These are phyloP conservation scores for Thelonectria blattea DNA, from an alignment of 2,329 filamentous ascomycete genomes.

Conservation along the genomic window DNA sequence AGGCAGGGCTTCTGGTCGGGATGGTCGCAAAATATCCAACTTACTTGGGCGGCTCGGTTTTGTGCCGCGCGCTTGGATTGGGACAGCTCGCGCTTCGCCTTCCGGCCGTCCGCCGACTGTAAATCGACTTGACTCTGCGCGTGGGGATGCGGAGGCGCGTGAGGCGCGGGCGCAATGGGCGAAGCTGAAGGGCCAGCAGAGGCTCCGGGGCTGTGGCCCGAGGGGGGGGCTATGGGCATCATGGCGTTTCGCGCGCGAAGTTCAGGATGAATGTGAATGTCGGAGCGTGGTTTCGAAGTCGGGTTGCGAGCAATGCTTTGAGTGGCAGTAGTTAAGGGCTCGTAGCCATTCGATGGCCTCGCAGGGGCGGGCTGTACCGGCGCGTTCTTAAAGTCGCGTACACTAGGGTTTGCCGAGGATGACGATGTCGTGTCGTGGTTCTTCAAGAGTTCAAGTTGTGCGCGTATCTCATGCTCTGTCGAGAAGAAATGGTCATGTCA, in stretches of 20 bases:
- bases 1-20: background rate
- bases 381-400: slow-evolving; percentile 41
- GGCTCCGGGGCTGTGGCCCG: slow-evolving; percentile 41
- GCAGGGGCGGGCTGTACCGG: slow-evolving; percentile 40
- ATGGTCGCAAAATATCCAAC: slow-evolving; percentile 37
- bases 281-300: slow-evolving; percentile 46
- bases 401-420: slow-evolving; percentile 37
- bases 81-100: slow-evolving; percentile 89
- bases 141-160: slow-evolving; percentile 28
- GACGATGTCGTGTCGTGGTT: slow-evolving; percentile 46
- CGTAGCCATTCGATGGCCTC: slow-evolving; percentile 54
- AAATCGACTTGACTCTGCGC: slow-evolving; percentile 36
- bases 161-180: slow-evolving; percentile 40
- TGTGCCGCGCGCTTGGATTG: slow-evolving; percentile 96
- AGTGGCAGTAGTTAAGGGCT: slow-evolving; percentile 44
- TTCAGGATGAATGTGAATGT: slow-evolving; percentile 57
- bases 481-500: slow-evolving; percentile 33
- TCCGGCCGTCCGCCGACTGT: slow-evolving; percentile 62
- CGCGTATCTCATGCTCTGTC: slow-evolving; percentile 51
- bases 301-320: slow-evolving; percentile 45
- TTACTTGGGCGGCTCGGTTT: slow-evolving; percentile 94
- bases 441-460: slow-evolving; percentile 52
- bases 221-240: slow-evolving; percentile 47
- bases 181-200: slow-evolving; percentile 37
- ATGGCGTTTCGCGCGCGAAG: slow-evolving; percentile 48